Conservation (phyloP, 768 basidiomycete species). For the Leccinellum luteum region DNA sequence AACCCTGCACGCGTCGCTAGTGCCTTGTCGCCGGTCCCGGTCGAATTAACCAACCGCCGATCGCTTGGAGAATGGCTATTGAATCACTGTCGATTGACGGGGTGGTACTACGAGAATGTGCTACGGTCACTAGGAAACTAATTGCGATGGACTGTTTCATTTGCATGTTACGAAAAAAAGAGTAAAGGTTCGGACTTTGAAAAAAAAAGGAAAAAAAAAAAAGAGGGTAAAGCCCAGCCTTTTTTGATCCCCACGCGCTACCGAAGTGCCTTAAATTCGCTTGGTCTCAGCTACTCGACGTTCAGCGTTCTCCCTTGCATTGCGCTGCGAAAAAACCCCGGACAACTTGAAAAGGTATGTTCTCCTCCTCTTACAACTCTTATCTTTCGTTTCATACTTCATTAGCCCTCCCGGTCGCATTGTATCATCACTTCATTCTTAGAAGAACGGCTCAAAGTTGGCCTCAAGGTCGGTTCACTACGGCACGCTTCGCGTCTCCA, state of each 20-base stretch:
- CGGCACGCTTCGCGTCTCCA: slow-evolving; percentile 13
- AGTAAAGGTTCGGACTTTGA: slow-evolving; percentile 31
- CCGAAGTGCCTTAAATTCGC: slow-evolving; percentile 42
- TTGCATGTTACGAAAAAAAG: slow-evolving; percentile 20
- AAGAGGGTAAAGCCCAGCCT: slow-evolving; percentile 32
- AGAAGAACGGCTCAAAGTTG: slow-evolving; percentile 77
- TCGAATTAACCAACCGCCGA: slow-evolving; percentile 1
- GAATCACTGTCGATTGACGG: not conserved
- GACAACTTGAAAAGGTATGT: slow-evolving; percentile 45
- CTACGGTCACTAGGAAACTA: not conserved
- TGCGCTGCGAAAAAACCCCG: slow-evolving; percentile 28
- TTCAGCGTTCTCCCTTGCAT: slow-evolving; percentile 32
- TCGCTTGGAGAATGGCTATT: slow-evolving; percentile 5
- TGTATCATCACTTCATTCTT: slow-evolving; percentile 82
- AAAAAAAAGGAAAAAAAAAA: slow-evolving; percentile 32
- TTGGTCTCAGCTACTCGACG: slow-evolving; percentile 30
- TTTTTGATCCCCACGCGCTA: slow-evolving; percentile 41
- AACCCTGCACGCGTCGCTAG: slow-evolving; percentile 10
- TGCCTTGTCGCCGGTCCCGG: slow-evolving; percentile 11
- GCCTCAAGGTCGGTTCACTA: slow-evolving; percentile 54
- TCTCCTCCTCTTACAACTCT: slow-evolving; percentile 14
- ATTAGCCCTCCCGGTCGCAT: slow-evolving; percentile 49
- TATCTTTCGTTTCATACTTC: not conserved
- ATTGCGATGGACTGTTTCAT: not conserved
- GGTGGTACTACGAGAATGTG: not conserved